Evolutionary conservation across 2,329 filamentous ascomycete genomes (phyloP), one percentile per base, ranked within the genome.

Genomic region (Fusarium pseudograminearum): DNA sequence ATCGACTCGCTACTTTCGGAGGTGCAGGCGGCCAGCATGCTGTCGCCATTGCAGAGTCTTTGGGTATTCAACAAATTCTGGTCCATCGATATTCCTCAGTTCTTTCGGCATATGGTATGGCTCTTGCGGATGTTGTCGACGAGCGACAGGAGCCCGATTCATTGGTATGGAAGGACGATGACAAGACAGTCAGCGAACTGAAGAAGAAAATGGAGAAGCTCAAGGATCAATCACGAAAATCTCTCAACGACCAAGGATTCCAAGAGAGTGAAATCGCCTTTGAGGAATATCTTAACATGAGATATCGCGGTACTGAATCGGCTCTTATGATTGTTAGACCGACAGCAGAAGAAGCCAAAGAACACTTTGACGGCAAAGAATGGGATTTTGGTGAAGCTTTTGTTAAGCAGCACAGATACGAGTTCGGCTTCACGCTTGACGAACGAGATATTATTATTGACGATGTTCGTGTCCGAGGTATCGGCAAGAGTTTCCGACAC

Each of bases 261-360:
- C 83, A 85, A 3, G 87, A 92, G 44, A 81, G 87, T 7, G 89
- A 93, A 33, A 92, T 97, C 26, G 85, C 90, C 0, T 97, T 95
- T 74, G 94, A 97, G 77, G 92, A 97, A 76, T 98, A 97, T 75
- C 87, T 98, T 59, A 97, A 98, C 77, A 94, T 98, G 90, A 86
- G 94, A 60, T 97, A 97, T 75, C 88, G 93, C 36, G 94, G 94
- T 14, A 97, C 94, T 0, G 94, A 97, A 77, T 97, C 93, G 10
- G 93, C 94, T 1, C 85, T 97, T 42, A 98, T 97, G 94, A 89
- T 97, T 48, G 82, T 96, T 69, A 93, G 91, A 78, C 93, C 94
- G 0, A 86, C 80, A 4, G 80, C 85, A 38, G 86, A 89, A 52
- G 90, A 93, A 59, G 84, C 84, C 0, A 81, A 88, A 62, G 84